Base-by-base conservation (phyloP, 129 eudicot genomes). In the Pseudognaphalium luteoalbum region DNA sequence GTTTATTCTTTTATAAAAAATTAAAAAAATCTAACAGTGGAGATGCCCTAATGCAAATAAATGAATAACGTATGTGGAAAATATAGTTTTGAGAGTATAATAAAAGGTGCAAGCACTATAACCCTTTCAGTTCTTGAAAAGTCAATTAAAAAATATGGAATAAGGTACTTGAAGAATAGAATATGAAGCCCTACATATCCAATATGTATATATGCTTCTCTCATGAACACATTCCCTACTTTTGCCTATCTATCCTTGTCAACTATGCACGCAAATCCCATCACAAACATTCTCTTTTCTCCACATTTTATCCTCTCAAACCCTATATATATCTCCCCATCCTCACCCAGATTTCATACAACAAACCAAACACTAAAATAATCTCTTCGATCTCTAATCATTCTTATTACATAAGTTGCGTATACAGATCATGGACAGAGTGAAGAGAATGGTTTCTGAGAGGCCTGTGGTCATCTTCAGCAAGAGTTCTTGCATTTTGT, bases 381-480 rank as follows among this genome's bases (percentile, higher is more conserved):
- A 0, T 32, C 3, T 54, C 74, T 30, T 19, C 7, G 3, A 28
- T 25, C 33, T 4, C 47, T 41, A 17, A 19, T 28, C 6, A 16
- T n/a, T 20, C 33, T 12, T 37, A 29, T 41, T 75, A 5, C 10
- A 0, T 3, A 25, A 19, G 22, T 2, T 57, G 8, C 20, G 14
- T 57, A 14, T 52, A 15, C 11, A 3, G 21, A 39, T 34, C 16
- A 89, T 92, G 96, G 96, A 92, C 3, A 76, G 71, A 32, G 85
- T 91, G 28, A 81, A 76, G 50, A 74, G 32, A 58, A 84, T 91
- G 87, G 96, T 89, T 76, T 71, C 85, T 0, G 90, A 87, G 44
- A 89, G 78, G 80, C 91, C 96, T 14, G 84, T 87, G 76, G 97
- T 89, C 78, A 86, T 92, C 83, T 92, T 89, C 68, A 92, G 93